Base-by-base conservation (phyloP, 495 filamentous ascomycete species). In the Neurospora discreta region DNA sequence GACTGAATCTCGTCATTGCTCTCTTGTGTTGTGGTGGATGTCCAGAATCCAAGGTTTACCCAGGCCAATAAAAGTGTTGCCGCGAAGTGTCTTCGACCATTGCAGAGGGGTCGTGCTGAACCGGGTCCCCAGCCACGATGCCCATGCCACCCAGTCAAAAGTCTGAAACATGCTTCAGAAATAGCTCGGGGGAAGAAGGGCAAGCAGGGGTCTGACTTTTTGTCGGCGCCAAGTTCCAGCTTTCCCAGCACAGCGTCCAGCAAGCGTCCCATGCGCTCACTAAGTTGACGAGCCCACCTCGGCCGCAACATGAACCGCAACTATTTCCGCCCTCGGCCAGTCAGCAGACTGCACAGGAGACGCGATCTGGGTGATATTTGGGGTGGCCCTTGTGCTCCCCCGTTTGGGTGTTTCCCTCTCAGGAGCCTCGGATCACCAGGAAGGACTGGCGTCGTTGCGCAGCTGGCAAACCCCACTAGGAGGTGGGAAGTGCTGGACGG, bases 161-260 rank as follows among this genome's bases (percentile, higher is more conserved):
- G 65, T 76, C 77, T 78, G 77, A 78, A 78, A 78, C 77, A 72
- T 77, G 77, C 77, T 75, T 78, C 77, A 78, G 75, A 77, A 78
- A 77, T 77, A 78, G 73, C 77, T 74, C 75, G 74, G 23, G 18
- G 23, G 42, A 39, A 46, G 33, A 52, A 38, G 58, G 33, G 68
- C 18, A 44, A 41, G 69, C 71, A 58, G 23, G 73, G 75, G 68
- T 72, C 39, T 52, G n/a, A 8, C 13, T 46, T 58, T 52, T 33
- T 70, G 69, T 71, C 70, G 73, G 38, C 43, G 58, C 67, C 20
- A 30, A 67, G 15, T 16, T 36, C 69, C 39, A 20, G 20, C 40
- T 40, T 26, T n/a, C 7, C 18, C 71, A 60, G 71, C 71, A 36
- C 23, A 65, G 52, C 52, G 52, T 30, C 52, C 52, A 68, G 71